Evolutionary conservation across 768 basidiomycete species (phyloP).

Genomic region (Lactarius akahatsu): DNA sequence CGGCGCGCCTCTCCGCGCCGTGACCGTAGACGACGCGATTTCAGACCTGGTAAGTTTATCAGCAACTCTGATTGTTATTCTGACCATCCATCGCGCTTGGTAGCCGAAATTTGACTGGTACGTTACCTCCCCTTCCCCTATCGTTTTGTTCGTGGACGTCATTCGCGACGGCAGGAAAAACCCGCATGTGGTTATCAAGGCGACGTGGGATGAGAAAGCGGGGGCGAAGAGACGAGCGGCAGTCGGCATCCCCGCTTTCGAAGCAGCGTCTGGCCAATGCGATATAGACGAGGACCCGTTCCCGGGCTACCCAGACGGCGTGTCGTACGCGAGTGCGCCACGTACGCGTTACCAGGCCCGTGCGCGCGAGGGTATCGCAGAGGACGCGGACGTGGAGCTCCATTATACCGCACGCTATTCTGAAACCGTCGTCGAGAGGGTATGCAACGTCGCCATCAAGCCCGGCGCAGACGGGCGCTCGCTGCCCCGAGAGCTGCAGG

Average conservation of each 20-base stretch:
- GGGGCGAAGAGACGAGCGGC: conserved; percentile 40
- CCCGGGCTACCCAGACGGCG: conserved; percentile 50
- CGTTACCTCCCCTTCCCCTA: background rate
- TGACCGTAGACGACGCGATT: conserved; percentile 66
- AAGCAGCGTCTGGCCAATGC: conserved; percentile 37
- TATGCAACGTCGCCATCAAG: conserved; percentile 53
- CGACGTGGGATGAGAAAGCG: conserved; percentile 37
- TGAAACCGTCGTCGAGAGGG: conserved; percentile 50
- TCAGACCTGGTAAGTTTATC: conserved; percentile 57
- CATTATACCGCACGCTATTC: conserved; percentile 56
- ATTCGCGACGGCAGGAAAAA: conserved; percentile 34
- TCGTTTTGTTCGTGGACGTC: background rate
- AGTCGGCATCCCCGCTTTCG: conserved; percentile 46
- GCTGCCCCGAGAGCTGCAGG: conserved; percentile 1
- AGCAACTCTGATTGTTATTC: background rate
- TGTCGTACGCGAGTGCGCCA: conserved; percentile 46
- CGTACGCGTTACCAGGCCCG: conserved; percentile 44
- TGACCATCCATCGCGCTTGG: background rate
- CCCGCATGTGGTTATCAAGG: conserved; percentile 46
- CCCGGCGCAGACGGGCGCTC: conserved; percentile 45
- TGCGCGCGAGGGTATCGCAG: conserved; percentile 36
- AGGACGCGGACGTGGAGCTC: conserved; percentile 42
- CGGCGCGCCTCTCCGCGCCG: conserved; percentile 57
- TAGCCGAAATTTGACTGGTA: conserved; percentile 75
- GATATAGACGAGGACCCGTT: conserved; percentile 26